Conservation (phyloP, 805 yeast genomes). For the Cyberlindnera amylophila region DNA sequence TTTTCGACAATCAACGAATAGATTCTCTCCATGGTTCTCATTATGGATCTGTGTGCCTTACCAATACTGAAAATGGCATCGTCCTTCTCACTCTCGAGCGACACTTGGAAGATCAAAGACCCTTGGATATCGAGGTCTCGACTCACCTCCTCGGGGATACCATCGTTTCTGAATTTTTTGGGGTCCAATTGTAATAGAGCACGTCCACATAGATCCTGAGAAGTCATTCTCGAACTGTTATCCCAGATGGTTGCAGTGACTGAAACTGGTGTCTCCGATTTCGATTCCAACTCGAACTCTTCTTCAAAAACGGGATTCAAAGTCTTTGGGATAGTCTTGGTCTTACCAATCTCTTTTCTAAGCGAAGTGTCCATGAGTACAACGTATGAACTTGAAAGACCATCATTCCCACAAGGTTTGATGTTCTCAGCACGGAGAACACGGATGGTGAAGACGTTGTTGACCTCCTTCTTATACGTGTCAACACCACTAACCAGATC, state of each 20-base stretch:
- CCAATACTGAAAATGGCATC: slow-evolving; percentile 84
- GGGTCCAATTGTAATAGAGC: slow-evolving; percentile 60
- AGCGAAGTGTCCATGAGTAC: slow-evolving; percentile 55
- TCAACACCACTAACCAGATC: slow-evolving; percentile 28
- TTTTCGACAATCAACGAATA: slow-evolving; percentile 69
- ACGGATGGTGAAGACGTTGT: slow-evolving; percentile 60
- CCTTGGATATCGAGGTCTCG: slow-evolving; percentile 66
- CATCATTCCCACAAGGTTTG: slow-evolving; percentile 41
- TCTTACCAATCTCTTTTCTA: slow-evolving; percentile 58
- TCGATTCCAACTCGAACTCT: slow-evolving; percentile 58
- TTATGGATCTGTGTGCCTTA: slow-evolving; percentile 61
- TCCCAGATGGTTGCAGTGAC: slow-evolving; percentile 70
- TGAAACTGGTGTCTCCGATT: slow-evolving; percentile 40
- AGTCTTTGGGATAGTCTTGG: slow-evolving; percentile 58
- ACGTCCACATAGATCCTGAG: slow-evolving; percentile 65
- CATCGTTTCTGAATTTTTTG: slow-evolving; percentile 58
- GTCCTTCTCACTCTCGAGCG: slow-evolving; percentile 73
- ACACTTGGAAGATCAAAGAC: slow-evolving; percentile 56
- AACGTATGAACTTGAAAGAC: slow-evolving; percentile 54
- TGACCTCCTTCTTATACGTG: slow-evolving; percentile 24
- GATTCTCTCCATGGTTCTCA: slow-evolving; percentile 62
- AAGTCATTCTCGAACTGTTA: slow-evolving; percentile 43
- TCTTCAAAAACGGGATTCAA: slow-evolving; percentile 84
- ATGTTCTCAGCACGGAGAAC: slow-evolving; percentile 62
- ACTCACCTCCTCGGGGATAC: slow-evolving; percentile 56